Base-by-base conservation (phyloP, 2,329 filamentous ascomycete genomes). In the Penicillium expansum region DNA sequence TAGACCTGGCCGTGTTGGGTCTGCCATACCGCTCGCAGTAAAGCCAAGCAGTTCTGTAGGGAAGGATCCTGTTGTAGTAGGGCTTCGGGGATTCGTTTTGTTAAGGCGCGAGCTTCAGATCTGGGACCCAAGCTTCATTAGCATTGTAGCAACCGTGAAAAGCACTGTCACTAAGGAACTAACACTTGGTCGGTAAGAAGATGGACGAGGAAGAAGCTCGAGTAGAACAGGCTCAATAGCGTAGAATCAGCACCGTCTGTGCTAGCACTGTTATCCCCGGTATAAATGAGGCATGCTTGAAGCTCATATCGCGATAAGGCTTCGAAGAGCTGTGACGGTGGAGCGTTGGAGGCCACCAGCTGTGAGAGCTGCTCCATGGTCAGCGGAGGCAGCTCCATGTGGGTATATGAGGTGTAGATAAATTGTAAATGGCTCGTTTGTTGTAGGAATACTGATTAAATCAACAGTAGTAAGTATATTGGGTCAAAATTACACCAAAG, bases 171-270 rank as follows among this genome's bases (percentile, higher is more conserved):
- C 6, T 18, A 39, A 24, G 16, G 16, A 4, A 62, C 73, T 64
- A 30, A 77, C 75, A 75, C 67, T 63, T 77, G 68, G 48, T 75
- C 67, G 10, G 69, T 70, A 42, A 77, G 69, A 45, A 77, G 70
- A 39, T 76, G 73, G 7, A 71, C 70, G 45, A 77, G 69, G 45
- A 77, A 69, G 55, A 74, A 76, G 13, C 68, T 67, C 5, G 73
- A 72, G 48, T 76, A 77, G 56, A 72, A 77, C 8, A 69, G 58
- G 59, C 70, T 71, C 14, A 77, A 59, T 4, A 76, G 61, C 11
- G 69, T 61, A 6, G 60, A 42, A 29, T 73, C 66, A 14, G 62
- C 62, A 5, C 57, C 57, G 47, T 62, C 52, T 27, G 54, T 32
- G 6, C 56, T 56, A 16, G 49, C 29, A 10, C 39, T 45, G 14